Evolutionary conservation across 1,284 basidiomycete species (phyloP).

Genomic region (Cutaneotrichosporon arboriforme): DNA sequence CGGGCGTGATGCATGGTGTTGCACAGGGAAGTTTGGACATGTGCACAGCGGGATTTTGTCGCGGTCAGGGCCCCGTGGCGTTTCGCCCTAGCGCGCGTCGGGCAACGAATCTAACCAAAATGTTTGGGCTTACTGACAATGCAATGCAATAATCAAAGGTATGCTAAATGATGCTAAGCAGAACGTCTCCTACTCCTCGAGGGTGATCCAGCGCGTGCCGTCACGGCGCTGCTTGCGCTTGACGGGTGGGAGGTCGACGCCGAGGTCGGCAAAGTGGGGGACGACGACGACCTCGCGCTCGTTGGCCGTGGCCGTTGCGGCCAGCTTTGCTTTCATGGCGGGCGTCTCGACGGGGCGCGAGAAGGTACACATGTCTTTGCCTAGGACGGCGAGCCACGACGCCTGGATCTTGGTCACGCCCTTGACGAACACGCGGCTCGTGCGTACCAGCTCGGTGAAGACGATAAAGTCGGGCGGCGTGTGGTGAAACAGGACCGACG

Average conservation of each 20-base stretch:
- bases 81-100: too few relatives aligned
- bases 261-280: constrained; percentile 73
- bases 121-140: not conserved
- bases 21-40: too few relatives aligned
- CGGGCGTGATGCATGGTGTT: too few relatives aligned
- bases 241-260: constrained; percentile 77
- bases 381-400: constrained; percentile 78
- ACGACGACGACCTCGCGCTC: constrained; percentile 56
- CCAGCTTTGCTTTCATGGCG: constrained; percentile 14
- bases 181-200: constrained; percentile 24
- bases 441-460: constrained; percentile 74
- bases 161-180: not conserved
- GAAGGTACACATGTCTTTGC: constrained; percentile 75
- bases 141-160: not conserved
- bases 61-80: too few relatives aligned
- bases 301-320: constrained; percentile 29
- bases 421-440: constrained; percentile 72
- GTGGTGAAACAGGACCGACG: constrained; percentile 65
- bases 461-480: constrained; percentile 83
- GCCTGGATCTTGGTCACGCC: constrained; percentile 83
- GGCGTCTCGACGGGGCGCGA: constrained; percentile 75
- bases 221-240: constrained; percentile 52
- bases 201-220: constrained; percentile 46
- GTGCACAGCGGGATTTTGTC: too few relatives aligned
- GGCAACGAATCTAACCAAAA: too few relatives aligned